Evolutionary conservation across 805 yeast species (phyloP), one percentile per base, ranked within the genome.

Genomic region (Candida qinlingensis): DNA sequence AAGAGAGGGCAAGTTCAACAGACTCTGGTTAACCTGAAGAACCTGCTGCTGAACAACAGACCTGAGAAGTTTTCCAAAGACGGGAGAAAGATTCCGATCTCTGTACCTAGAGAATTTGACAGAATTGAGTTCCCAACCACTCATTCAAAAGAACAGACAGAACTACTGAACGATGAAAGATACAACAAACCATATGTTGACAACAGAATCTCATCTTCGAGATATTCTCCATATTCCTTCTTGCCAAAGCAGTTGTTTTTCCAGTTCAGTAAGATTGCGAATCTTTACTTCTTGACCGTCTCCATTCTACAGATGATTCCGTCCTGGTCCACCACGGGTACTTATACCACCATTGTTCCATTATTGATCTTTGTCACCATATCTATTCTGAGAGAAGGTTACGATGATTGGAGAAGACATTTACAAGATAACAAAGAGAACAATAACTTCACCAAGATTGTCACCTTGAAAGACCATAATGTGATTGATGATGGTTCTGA

Each of bases 251-350:
- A 94, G 61, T 65, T 94, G 37, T 75, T 80, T 53, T 96, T 94
- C 4, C 99, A 94, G 66, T 92, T 94, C 61, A 88, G 96, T 27
- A 92, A 89, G 62, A 60, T 94, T 41, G 99, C 99, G 30, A 94
- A 94, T 63, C 74, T 91, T 52, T 92, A 94, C 65, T 94, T 94
- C 67, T 69, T 94, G 77, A 74, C 82, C 3, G 94, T 94, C 13
- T 91, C 98, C 3, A 85, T 94, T 52, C 72, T 94, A 72, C 99
- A 94, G 64, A 83, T 92, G 91, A 84, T 94, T 42, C 98, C 99
- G 0, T 80, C 90, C 3, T 94, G 97, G 97, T 88, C 97, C 1
- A 89, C 99, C 6, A 94, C 99, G 0, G 99, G 98, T 51, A 85
- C 90, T 10, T 89, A 81, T 62, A 94, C 98, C 4, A 94, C 99